phyloP scores from a whole-genome alignment of 2,329 filamentous ascomycete species.

The Colletotrichum viniferum region DNA sequence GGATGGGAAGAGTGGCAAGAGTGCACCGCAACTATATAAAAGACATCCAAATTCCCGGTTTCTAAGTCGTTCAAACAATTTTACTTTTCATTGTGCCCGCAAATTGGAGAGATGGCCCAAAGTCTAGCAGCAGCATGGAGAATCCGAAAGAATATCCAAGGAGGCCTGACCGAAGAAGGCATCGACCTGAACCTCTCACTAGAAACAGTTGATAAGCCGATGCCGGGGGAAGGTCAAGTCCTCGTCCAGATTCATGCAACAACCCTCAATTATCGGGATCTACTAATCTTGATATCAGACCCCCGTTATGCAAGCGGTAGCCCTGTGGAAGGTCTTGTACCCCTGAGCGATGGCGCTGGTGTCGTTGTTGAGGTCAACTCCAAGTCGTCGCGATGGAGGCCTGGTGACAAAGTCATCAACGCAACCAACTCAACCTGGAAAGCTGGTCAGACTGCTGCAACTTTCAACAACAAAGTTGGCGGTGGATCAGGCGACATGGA shows the following conservation, averaged over 20 bases:
- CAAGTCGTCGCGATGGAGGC: background rate
- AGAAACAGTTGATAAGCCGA: background rate
- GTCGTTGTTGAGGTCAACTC: background rate
- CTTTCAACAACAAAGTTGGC: background rate
- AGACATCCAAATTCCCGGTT: fast-evolving
- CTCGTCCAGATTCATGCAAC: background rate
- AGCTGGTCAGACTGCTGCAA: background rate
- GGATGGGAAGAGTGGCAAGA: background rate
- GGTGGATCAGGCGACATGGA: background rate
- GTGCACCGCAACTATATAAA: background rate
- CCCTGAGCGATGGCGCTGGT: background rate
- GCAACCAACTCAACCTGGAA: background rate
- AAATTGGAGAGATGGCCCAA: background rate
- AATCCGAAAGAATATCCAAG: background rate
- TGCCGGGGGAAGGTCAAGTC: background rate
- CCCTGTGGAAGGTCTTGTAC: background rate
- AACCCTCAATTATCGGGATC: background rate
- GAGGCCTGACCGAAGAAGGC: background rate
- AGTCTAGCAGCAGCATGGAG: background rate
- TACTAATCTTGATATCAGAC: background rate
- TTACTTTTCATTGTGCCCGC: background rate
- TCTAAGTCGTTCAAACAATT: background rate
- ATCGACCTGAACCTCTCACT: background rate
- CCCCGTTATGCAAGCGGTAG: background rate
- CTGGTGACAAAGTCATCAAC: background rate